Conservation (phyloP, 2,329 filamentous ascomycete species). For the Colletotrichum orbiculare region DNA sequence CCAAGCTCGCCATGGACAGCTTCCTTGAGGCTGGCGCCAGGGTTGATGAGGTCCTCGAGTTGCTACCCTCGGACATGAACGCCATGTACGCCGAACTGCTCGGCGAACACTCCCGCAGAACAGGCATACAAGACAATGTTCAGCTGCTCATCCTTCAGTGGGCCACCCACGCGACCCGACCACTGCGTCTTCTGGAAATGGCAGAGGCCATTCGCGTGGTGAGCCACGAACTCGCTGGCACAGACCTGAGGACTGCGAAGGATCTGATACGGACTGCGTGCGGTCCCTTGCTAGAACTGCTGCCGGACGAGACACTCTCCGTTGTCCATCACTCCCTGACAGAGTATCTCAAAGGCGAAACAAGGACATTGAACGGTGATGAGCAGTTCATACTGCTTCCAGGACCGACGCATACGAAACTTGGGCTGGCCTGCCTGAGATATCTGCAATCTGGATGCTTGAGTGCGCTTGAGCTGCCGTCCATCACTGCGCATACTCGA, state of each 20-base stretch:
- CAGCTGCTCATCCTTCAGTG: slow-evolving; percentile 53
- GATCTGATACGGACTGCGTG: slow-evolving; percentile 50
- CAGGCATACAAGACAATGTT: slow-evolving; percentile 44
- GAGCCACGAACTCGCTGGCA: slow-evolving; percentile 5
- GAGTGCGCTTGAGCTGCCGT: neutral
- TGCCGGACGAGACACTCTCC: slow-evolving; percentile 55
- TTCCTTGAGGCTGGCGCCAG: slow-evolving; percentile 43
- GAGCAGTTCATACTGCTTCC: slow-evolving; percentile 38
- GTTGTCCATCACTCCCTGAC: slow-evolving; percentile 62
- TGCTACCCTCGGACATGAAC: slow-evolving; percentile 50
- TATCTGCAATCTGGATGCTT: slow-evolving; percentile 40
- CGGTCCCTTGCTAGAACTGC: slow-evolving; percentile 56
- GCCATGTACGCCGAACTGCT: slow-evolving; percentile 55
- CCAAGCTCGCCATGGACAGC: slow-evolving; percentile 54
- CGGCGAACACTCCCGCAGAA: slow-evolving; percentile 47
- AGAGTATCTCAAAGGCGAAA: slow-evolving; percentile 51
- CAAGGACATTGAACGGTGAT: slow-evolving; percentile 16
- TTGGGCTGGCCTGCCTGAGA: slow-evolving; percentile 38
- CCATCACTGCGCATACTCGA: neutral
- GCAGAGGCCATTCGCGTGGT: slow-evolving; percentile 44
- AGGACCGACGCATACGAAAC: slow-evolving; percentile 38
- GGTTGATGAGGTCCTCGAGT: slow-evolving; percentile 41
- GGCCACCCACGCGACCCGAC: slow-evolving; percentile 54
- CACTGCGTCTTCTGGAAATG: slow-evolving; percentile 55
- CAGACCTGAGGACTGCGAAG: slow-evolving; percentile 47